A percentile compares a stretch with the other conserved stretches of the same genome.
These are phyloP conservation scores for Lichtheimia corymbifera DNA, from an alignment of 371 early-diverging fungal species.

Conservation along the genomic window DNA sequence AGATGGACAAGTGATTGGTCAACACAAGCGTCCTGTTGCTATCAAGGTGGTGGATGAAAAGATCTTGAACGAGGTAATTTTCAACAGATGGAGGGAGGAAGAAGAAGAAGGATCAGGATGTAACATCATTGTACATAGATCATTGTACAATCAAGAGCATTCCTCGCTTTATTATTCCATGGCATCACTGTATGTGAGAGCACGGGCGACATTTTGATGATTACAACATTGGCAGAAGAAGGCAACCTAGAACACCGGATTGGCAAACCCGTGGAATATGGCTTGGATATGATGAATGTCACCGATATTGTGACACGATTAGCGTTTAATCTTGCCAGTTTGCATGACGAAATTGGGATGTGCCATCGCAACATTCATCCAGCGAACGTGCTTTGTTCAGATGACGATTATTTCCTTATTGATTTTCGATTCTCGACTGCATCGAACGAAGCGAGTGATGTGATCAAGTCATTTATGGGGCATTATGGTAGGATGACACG, in stretches of 20 bases:
- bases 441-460: slow-evolving; percentile 30
- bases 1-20: slow-evolving; percentile 19
- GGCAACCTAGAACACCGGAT: slow-evolving; percentile 36
- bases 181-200: slow-evolving; percentile 43
- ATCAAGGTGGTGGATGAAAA: slow-evolving; percentile 46
- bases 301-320: slow-evolving; percentile 31
- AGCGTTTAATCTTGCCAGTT: slow-evolving; percentile 36
- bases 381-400: slow-evolving; percentile 30
- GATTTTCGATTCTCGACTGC: slow-evolving; percentile 45
- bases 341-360: slow-evolving; percentile 38
- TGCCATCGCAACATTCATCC: slow-evolving; percentile 48
- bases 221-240: slow-evolving; percentile 32
- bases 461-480: slow-evolving; percentile 26
- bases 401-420: slow-evolving; percentile 39
- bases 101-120: background rate
- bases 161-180: slow-evolving; percentile 38
- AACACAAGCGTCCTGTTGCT: slow-evolving; percentile 27
- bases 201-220: slow-evolving; percentile 44
- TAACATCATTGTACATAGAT: slow-evolving; percentile 20
- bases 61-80: slow-evolving; percentile 37
- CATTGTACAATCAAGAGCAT: slow-evolving; percentile 39
- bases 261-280: slow-evolving; percentile 12
- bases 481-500: slow-evolving; percentile 30
- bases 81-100: background rate
- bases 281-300: slow-evolving; percentile 16